phyloP scores from a whole-genome alignment of 805 yeast genomes.

The Metschnikowia rubicola region DNA sequence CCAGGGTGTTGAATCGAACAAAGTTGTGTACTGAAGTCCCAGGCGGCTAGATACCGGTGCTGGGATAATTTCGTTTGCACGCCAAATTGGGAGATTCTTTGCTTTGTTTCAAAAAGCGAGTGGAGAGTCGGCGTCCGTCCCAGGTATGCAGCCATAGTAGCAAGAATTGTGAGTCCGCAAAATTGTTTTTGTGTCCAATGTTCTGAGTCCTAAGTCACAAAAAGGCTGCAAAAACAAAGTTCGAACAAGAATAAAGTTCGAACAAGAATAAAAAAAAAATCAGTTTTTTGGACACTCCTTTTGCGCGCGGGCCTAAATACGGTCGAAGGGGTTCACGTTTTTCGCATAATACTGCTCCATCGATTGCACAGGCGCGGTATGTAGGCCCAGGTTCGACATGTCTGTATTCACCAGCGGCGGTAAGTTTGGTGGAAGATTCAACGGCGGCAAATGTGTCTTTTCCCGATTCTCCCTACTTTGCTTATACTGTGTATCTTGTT shows the following conservation, averaged over 20 bases:
- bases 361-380: constrained; percentile 19
- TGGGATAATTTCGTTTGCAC: background rate
- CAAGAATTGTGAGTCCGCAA: no score
- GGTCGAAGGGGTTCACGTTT: constrained; percentile 16
- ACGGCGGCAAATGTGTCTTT: constrained; percentile 1
- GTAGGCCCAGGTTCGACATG: constrained; percentile 11
- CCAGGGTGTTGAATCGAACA: constrained; percentile 12
- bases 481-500: constrained; percentile 9
- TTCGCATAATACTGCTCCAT: constrained; percentile 19
- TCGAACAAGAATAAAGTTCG: no score
- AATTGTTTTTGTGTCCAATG: no score
- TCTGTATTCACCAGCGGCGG: constrained; percentile 18
- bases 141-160: no score
- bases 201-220: no score
- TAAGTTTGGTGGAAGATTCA: constrained; percentile 13
- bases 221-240: no score
- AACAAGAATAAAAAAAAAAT: no score
- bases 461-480: background rate
- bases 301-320: constrained; percentile 4
- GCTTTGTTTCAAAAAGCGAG: constrained; percentile 7
- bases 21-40: constrained; percentile 12
- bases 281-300: background rate
- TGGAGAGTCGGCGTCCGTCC: constrained; percentile 1
- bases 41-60: constrained; percentile 10
- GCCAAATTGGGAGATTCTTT: constrained; percentile 1